Evolutionary conservation across 495 filamentous ascomycete species (phyloP).

Genomic region (Talaromyces thailandensis): DNA sequence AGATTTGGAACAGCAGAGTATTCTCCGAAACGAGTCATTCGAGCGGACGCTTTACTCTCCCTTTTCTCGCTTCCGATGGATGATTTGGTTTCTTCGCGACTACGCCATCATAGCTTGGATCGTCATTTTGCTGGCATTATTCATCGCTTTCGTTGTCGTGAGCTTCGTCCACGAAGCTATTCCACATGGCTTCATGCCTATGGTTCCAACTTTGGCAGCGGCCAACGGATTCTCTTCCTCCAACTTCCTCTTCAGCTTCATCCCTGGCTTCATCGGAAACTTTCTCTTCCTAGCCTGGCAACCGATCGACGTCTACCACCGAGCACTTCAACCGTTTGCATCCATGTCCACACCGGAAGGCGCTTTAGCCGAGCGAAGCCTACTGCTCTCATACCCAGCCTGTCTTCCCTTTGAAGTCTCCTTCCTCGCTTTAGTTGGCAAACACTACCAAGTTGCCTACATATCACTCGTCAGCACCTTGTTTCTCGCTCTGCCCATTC

Average conservation of each 20-base stretch:
- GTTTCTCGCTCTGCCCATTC: conserved; percentile 59
- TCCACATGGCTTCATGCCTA: conserved; percentile 59
- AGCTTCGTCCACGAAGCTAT: conserved; percentile 67
- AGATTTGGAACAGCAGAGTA: conserved; percentile 34
- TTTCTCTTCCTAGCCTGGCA: conserved; percentile 70
- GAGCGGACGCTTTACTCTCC: conserved; percentile 37
- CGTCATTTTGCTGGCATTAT: conserved; percentile 52
- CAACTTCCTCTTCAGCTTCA: conserved; percentile 80
- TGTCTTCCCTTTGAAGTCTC: conserved; percentile 56
- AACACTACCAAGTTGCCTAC: conserved; percentile 63
- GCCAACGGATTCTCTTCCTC: conserved; percentile 66
- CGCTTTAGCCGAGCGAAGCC: conserved; percentile 52
- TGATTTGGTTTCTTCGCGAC: conserved; percentile 70
- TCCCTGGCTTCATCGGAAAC: conserved; percentile 69
- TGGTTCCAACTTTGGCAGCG: conserved; percentile 50
- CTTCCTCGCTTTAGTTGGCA: conserved; percentile 49
- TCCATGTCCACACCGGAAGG: conserved; percentile 50
- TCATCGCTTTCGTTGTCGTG: conserved; percentile 64
- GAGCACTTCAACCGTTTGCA: conserved; percentile 68
- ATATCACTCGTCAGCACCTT: conserved; percentile 56
- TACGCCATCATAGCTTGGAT: conserved; percentile 53
- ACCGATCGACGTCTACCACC: conserved; percentile 64
- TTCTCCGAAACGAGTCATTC: conserved; percentile 20
- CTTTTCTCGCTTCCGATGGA: conserved; percentile 51
- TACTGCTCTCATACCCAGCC: conserved; percentile 67